Conservation (phyloP, 1,284 basidiomycete species). For the Boletus sp. region DNA sequence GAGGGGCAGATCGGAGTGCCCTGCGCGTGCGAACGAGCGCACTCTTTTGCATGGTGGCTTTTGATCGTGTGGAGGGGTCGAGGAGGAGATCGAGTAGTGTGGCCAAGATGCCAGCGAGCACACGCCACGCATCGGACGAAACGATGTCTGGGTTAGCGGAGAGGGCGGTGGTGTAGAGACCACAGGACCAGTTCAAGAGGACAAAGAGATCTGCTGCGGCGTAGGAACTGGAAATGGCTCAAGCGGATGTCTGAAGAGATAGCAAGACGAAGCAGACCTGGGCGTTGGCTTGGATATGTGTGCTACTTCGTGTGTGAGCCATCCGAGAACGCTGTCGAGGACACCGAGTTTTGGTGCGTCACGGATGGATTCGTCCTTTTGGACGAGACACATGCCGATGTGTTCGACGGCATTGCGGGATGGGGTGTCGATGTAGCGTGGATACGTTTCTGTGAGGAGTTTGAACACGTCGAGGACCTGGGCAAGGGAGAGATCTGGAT, state of each 20-base stretch:
- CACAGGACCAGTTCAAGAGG: conserved; percentile 75
- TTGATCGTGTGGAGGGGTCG: conserved; percentile 53
- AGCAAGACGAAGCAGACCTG: conserved; percentile 45
- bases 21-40: conserved; percentile 63
- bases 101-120: conserved; percentile 58
- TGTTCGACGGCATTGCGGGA: conserved; percentile 74
- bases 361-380: conserved; percentile 52
- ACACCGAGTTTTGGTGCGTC: conserved; percentile 54
- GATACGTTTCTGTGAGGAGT: conserved; percentile 73
- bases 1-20: conserved; percentile 60
- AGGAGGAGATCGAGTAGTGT: conserved; percentile 62
- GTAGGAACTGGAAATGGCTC: conserved; percentile 50
- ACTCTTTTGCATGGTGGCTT: conserved; percentile 62
- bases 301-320: conserved; percentile 69
- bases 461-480: conserved; percentile 75
- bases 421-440: conserved; percentile 72
- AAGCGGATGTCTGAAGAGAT: conserved; percentile 6
- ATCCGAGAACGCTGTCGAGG: conserved; percentile 70
- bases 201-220: conserved; percentile 70
- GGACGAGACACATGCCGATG: conserved; percentile 65
- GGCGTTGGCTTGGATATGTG: conserved; percentile 53
- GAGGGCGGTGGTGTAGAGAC: conserved; percentile 59
- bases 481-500: conserved; percentile 61
- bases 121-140: conserved; percentile 50
- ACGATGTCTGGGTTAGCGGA: conserved; percentile 48